phyloP scores from a whole-genome alignment of 2,329 filamentous ascomycete species.

The Samsoniella hepiali region DNA sequence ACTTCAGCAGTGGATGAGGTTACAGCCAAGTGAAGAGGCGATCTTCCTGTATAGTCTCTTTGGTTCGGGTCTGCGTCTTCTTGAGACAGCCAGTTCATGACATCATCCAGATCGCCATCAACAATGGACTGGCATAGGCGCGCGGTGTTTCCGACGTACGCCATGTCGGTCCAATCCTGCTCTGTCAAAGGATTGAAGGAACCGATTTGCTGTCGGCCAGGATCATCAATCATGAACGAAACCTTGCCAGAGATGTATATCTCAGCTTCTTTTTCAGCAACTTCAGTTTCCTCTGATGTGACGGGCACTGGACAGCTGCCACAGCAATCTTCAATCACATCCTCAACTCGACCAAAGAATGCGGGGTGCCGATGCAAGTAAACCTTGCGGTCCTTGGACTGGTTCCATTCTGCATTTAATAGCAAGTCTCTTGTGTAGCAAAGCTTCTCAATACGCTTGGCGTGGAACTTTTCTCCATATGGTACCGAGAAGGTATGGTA shows the following conservation, averaged over 20 bases:
- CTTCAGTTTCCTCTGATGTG: conserved; percentile 68
- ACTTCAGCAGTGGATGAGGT: conserved; percentile 66
- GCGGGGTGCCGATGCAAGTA: conserved; percentile 80
- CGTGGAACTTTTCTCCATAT: conserved; percentile 59
- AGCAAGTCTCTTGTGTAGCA: conserved; percentile 78
- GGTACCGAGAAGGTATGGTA: conserved; percentile 76
- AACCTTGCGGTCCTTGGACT: conserved; percentile 68
- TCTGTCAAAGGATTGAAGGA: conserved; percentile 78
- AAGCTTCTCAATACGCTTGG: conserved; percentile 74
- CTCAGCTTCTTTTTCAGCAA: conserved; percentile 69
- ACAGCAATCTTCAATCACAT: conserved; percentile 79
- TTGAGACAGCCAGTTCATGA: conserved; percentile 66
- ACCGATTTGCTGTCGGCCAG: conserved; percentile 69
- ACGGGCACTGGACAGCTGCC: conserved; percentile 68
- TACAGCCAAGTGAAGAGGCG: conserved; percentile 74
- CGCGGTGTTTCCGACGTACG: conserved; percentile 77
- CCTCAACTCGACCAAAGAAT: conserved; percentile 73
- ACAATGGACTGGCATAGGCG: conserved; percentile 78
- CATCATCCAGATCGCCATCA: conserved; percentile 65
- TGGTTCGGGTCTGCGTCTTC: conserved; percentile 68
- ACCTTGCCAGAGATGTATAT: conserved; percentile 73
- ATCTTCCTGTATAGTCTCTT: conserved; percentile 74
- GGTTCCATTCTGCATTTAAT: conserved; percentile 85
- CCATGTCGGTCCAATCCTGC: conserved; percentile 88
- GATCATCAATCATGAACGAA: conserved; percentile 74